Base-by-base conservation (phyloP, 495 filamentous ascomycete genomes). In the Tuber magnatum region DNA sequence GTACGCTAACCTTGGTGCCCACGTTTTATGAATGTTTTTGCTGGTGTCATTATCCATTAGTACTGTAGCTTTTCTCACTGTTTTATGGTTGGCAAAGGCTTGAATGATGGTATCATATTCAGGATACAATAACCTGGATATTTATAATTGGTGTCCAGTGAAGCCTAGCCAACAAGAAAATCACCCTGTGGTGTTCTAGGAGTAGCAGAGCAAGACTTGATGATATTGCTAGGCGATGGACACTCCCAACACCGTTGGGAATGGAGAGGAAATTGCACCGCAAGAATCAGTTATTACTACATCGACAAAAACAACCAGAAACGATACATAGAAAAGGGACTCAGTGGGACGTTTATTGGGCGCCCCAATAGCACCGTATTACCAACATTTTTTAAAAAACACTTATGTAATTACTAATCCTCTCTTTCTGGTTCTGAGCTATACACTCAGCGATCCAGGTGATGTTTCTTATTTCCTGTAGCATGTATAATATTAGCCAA, bases 361-460 rank as follows among this genome's bases (percentile, higher is more conserved):
- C 7, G 28, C 51, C n/a, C n/a, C 12, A 61, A 56, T 28, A 56
- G n/a, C 14, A 65, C 56, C 56, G 56, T 35, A 65, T 65, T 65
- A 65, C 28, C 12, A 20, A 65, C 28, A 35, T 35, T 65, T 35
- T 65, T 83, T 87, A 94, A 82, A 98, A 97, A 75, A 98, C 94
- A 85, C 93, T 97, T 82, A 99, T 98, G 84, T 97, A 99, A 84
- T 97, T 99, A 79, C 91, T 90, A 83, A 99, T 98, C 83, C 95
- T 89, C 84, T 99, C 95, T 86, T 98, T 99, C 87, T 99, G 95
- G 86, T 97, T 97, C 85, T 99, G 95, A 70, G 95, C 95, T 89
- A 99, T 99, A 85, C 95, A 99, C 84, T 99, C 95, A 14, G 96
- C 90, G 82, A 99, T 99, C 95, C 95, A 99, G 69, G 94, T 98